Evolutionary conservation across 2,329 filamentous ascomycete species (phyloP).

Genomic region (Cladorrhinum sp.): DNA sequence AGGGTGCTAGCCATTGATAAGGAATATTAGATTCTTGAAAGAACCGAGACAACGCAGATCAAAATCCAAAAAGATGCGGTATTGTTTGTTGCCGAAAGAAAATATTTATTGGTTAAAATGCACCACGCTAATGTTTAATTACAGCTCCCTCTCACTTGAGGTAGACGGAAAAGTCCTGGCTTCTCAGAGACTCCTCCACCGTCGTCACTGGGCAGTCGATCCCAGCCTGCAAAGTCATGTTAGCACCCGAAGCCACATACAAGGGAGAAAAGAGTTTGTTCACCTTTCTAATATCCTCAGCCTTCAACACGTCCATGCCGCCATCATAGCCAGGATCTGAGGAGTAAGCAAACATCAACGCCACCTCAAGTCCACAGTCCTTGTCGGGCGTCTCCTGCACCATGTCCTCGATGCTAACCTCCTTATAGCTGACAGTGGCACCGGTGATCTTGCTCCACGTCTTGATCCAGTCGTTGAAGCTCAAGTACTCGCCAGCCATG

Average conservation of each 20-base stretch:
- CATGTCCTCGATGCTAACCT: slow-evolving; percentile 42
- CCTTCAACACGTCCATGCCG: slow-evolving; percentile 41
- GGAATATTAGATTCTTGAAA: too few relatives aligned
- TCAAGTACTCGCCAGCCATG: slow-evolving; percentile 47
- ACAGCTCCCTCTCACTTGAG: slow-evolving; percentile 17
- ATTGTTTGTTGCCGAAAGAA: neutral
- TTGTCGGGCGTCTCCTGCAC: slow-evolving; percentile 36
- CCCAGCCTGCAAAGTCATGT: slow-evolving; percentile 35
- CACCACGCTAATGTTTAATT: too few relatives aligned
- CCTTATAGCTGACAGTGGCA: slow-evolving; percentile 36
- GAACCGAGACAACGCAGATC: too few relatives aligned
- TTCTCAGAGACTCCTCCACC: slow-evolving; percentile 36
- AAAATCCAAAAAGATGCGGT: too few relatives aligned
- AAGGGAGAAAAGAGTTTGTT: slow-evolving; percentile 16
- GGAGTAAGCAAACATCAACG: slow-evolving; percentile 47
- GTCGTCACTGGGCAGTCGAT: slow-evolving; percentile 44
- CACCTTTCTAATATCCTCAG: slow-evolving; percentile 44
- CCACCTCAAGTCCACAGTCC: slow-evolving; percentile 43
- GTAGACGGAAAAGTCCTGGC: slow-evolving; percentile 36
- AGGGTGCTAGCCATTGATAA: too few relatives aligned
- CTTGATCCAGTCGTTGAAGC: slow-evolving; percentile 45
- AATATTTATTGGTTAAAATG: neutral
- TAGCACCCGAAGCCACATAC: neutral
- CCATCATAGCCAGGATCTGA: slow-evolving; percentile 50
- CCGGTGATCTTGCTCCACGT: slow-evolving; percentile 41